phyloP scores from a whole-genome alignment of 192 early-diverging fungal species.

The Linnemannia hyalina region DNA sequence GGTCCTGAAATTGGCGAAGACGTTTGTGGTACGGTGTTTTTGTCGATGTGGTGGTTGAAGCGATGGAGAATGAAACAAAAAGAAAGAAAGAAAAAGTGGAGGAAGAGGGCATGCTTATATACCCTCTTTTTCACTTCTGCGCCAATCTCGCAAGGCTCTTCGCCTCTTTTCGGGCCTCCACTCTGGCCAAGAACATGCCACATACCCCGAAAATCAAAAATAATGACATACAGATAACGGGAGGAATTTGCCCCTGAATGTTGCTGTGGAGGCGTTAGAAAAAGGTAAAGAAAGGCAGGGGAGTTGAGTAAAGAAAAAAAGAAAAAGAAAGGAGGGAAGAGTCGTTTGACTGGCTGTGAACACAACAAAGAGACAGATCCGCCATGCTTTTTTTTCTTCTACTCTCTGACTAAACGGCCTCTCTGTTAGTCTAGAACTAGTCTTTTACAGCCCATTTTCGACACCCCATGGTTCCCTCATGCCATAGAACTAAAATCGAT shows the following conservation, averaged over 20 bases:
- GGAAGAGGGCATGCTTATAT: background rate
- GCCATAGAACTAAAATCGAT: background rate
- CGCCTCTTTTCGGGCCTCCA: background rate
- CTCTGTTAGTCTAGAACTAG: background rate
- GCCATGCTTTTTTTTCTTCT: background rate
- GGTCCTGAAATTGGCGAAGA: too few species aligned
- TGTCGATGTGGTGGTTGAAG: too few species aligned
- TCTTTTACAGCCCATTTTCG: background rate
- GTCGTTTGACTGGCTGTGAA: background rate
- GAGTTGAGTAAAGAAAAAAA: background rate
- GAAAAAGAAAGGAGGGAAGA: background rate
- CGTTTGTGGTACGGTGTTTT: too few species aligned
- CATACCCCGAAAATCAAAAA: background rate
- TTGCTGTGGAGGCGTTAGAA: background rate
- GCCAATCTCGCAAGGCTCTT: background rate
- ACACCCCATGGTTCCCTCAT: background rate
- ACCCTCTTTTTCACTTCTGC: background rate
- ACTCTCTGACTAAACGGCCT: background rate
- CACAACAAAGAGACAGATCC: background rate
- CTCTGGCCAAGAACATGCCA: background rate
- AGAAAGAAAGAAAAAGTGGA: background rate
- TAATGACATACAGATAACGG: background rate
- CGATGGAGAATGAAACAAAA: too few species aligned
- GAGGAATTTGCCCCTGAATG: background rate
- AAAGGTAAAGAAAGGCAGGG: background rate